Evolutionary conservation across 805 yeast species (phyloP), one percentile per base, ranked within the genome.

Genomic region (Maudiozyma saulgeensis): DNA sequence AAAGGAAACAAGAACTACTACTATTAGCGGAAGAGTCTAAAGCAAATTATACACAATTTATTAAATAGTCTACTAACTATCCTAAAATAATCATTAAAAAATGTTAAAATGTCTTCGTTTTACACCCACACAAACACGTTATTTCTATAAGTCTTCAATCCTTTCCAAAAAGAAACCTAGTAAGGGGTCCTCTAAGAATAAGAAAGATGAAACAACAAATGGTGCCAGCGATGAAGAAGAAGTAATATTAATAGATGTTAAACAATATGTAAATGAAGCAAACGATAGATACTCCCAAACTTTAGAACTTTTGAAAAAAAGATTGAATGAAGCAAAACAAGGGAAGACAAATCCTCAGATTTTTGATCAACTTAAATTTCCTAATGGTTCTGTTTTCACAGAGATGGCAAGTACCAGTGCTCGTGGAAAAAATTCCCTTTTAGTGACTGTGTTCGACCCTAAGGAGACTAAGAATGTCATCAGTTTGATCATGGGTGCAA

Each of bases 401-500:
- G 72, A 80, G 31, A 67, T 87, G 28, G 96, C 96, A 1, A 82
- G 82, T 52, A 82, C 91, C 2, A 69, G 84, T 0, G 56, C 79
- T 47, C 83, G 83, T 56, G 93, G 91, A 6, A 71, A 75, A 26
- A 76, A 86, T 57, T 74, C 79, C 56, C 71, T 87, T 47, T 67
- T 78, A 32, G 78, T 91, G n/a, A 88, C 96, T 0, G 90, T 89
- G 1, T 91, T 84, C 65, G 96, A 91, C 60, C 95, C 96, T 6
- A 75, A 74, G 46, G 76, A 86, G 55, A 75, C 80, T 39, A 84
- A 87, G 57, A 74, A 77, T 52, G 77, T 91, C 28, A 75, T 84
- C 28, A 81, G 88, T 47, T 75, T 90, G 0, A 80, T 91, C 18
- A 64, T 87, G 51, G 83, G 78, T 1, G 73, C 90, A 0, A 77